These are phyloP conservation scores for Ustilago bromivora DNA, from an alignment of 1,284 basidiomycete species.

Conservation along the genomic window DNA sequence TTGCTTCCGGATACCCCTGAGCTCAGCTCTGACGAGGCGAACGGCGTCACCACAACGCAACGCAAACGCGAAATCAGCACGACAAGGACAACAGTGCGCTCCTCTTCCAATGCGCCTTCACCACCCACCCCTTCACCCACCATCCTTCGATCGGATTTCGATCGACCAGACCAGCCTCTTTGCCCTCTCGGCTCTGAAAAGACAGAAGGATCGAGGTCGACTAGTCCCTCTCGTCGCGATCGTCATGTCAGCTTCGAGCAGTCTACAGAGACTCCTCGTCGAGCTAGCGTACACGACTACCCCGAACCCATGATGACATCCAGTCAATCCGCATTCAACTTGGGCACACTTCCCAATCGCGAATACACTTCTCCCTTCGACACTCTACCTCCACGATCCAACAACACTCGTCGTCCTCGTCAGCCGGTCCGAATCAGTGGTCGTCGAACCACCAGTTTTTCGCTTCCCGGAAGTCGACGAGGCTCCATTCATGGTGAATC, in stretches of 20 bases:
- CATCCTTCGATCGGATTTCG: slow-evolving; percentile 43
- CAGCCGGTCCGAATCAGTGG: slow-evolving; percentile 33
- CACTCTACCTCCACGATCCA: slow-evolving; percentile 42
- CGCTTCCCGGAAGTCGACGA: slow-evolving; percentile 48
- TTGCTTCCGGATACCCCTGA: slow-evolving; percentile 52
- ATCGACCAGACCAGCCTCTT: slow-evolving; percentile 32
- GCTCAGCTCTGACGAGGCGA: slow-evolving; percentile 49
- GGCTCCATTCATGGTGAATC: slow-evolving; percentile 44
- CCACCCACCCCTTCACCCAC: slow-evolving; percentile 34
- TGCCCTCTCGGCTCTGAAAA: slow-evolving; percentile 11
- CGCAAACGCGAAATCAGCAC: slow-evolving; percentile 36
- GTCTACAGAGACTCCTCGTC: slow-evolving; percentile 15
- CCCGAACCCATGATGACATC: slow-evolving; percentile 19
- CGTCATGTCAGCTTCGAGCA: slow-evolving; percentile 51
- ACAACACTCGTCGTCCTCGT: slow-evolving; percentile 37
- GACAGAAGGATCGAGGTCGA: not conserved
- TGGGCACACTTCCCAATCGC: slow-evolving; percentile 15
- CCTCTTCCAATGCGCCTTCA: slow-evolving; percentile 17
- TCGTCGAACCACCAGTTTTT: slow-evolving; percentile 42
- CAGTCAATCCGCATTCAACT: slow-evolving; percentile 34
- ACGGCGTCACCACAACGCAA: slow-evolving; percentile 32
- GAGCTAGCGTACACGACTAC: slow-evolving; percentile 20
- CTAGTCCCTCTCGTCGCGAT: slow-evolving; percentile 15
- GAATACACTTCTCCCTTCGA: slow-evolving; percentile 33
- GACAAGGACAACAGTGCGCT: slow-evolving; percentile 24